phyloP scores from a whole-genome alignment of 208 protist genomes.

The Angomonas deanei region DNA sequence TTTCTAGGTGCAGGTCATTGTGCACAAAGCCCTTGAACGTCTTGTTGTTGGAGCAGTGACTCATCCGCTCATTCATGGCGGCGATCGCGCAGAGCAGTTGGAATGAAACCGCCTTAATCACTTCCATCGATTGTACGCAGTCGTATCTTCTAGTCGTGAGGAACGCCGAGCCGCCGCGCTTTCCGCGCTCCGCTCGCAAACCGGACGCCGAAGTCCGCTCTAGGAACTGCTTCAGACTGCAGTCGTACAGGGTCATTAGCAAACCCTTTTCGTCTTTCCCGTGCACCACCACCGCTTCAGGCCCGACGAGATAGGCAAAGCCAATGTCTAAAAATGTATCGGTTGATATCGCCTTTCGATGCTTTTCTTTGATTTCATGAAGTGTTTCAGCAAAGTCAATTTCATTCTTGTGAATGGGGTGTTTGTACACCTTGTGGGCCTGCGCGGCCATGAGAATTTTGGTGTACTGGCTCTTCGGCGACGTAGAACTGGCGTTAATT shows the following conservation, averaged over 20 bases:
- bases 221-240: conserved; percentile 62
- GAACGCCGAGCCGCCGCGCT: conserved; percentile 12
- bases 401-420: conserved; percentile 20
- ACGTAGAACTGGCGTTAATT: conserved; percentile 3
- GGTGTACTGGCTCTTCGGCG: background rate
- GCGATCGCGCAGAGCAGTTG: conserved; percentile 59
- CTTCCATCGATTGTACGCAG: conserved; percentile 28
- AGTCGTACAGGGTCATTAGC: conserved; percentile 65
- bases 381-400: conserved; percentile 16
- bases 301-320: conserved; percentile 48
- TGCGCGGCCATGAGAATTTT: background rate
- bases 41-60: conserved; percentile 18
- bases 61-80: conserved; percentile 46
- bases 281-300: conserved; percentile 45
- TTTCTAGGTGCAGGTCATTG: conserved; percentile 83
- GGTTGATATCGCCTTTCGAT: background rate
- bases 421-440: conserved; percentile 27
- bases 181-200: background rate
- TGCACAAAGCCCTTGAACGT: conserved; percentile 54
- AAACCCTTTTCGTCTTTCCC: conserved; percentile 36
- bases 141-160: conserved; percentile 17
- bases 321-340: conserved; percentile 12
- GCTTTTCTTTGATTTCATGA: background rate
- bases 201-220: conserved; percentile 14
- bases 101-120: conserved; percentile 51